Evolutionary conservation across 1,139 yeast species (phyloP), one percentile per base, ranked within the genome.

Genomic region (Sugiyamaella japonica): DNA sequence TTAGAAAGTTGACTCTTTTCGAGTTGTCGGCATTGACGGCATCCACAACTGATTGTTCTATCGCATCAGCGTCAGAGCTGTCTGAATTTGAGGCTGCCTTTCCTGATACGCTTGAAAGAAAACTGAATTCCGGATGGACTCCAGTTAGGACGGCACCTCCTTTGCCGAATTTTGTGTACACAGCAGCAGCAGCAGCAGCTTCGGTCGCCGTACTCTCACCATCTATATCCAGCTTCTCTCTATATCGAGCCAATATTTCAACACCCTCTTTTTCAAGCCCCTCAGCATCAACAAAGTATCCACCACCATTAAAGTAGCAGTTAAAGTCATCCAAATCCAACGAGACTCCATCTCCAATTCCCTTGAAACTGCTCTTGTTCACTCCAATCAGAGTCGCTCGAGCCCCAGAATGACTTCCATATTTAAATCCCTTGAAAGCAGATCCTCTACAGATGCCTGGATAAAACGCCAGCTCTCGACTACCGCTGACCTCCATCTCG

Each of bases 401-500:
- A 0, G 96, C 85, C 0, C 98, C 98, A 0, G 68, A 68, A 58
- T 89, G 95, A 7, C 86, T 76, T 32, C 86, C 85, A 64, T 93
- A 93, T 17, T 77, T 75, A 69, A 91, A 95, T 0, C 97, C 97
- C 37, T 79, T 76, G 65, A 75, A 89, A 0, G 89, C 95, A 56
- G 90, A 79, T 0, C 99, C 99, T 59, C 89, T 76, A 4, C 88
- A 85, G 1, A 75, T 78, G 0, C 98, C 99, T 0, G 95, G 95
- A 65, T 80, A 93, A 59, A 93, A 85, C 29, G 72, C 78, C 63
- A 95, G 74, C 61, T 93, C 97, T 61, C 99, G 76, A 0, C 85
- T 70, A 0, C 99, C 99, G 45, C 85, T 77, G 2, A 93, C 97
- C 65, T 91, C 98, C 78, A 88, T 72, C 1, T 57, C 59, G 0